phyloP scores from a whole-genome alignment of 148 eudicot genomes.

The Suaeda aralocaspica region DNA sequence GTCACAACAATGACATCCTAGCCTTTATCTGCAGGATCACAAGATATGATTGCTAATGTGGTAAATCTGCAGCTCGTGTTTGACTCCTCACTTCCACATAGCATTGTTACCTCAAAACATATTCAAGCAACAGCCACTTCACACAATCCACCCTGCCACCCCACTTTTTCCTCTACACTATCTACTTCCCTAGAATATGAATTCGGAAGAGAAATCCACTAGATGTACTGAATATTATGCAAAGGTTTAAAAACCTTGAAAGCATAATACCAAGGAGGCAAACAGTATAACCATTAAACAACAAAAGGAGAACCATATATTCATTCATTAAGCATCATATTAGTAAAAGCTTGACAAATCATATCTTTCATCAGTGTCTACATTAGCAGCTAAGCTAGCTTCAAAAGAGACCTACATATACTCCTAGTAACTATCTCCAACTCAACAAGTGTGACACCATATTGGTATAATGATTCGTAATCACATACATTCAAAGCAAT shows the following conservation, averaged over 20 bases:
- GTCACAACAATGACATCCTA: not conserved
- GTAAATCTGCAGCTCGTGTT: not conserved
- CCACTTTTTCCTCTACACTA: no score
- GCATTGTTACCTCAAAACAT: not conserved
- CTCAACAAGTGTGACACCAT: not conserved
- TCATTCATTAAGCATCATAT: not conserved
- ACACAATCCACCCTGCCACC: no score
- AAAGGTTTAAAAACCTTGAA: not conserved
- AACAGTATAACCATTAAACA: not conserved
- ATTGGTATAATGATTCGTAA: not conserved
- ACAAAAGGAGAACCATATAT: not conserved
- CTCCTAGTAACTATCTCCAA: constrained; percentile 6
- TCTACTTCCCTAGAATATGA: no score
- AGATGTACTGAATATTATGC: not conserved
- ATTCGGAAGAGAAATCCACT: not conserved
- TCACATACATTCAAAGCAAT: not conserved
- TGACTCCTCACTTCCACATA: not conserved
- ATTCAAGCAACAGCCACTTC: constrained; percentile 4
- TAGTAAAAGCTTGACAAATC: not conserved
- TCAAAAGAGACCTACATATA: not conserved
- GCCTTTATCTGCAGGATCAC: not conserved
- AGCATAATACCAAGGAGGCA: not conserved
- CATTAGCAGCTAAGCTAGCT: not conserved
- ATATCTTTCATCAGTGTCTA: not conserved
- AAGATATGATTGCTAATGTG: not conserved